Conservation (phyloP, 2,329 filamentous ascomycete species). For the Colletotrichum chrysophilum region DNA sequence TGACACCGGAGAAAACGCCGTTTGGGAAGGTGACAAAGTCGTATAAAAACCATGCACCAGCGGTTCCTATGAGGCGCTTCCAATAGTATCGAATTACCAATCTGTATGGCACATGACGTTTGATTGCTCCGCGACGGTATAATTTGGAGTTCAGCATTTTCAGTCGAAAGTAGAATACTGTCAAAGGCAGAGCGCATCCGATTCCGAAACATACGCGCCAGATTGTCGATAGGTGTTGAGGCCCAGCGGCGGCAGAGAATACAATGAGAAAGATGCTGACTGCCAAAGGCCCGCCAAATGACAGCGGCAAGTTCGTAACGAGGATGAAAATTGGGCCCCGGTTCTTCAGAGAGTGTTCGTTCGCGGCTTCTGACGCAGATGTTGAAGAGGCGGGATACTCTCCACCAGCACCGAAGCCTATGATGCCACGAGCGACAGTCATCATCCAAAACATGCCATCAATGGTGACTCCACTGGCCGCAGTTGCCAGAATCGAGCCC, state of each 20-base stretch:
- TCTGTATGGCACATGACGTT: conserved; percentile 52
- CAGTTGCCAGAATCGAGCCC: conserved; percentile 51
- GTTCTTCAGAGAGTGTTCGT: conserved; percentile 44
- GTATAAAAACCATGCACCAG: conserved; percentile 61
- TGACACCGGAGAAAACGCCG: conserved; percentile 49
- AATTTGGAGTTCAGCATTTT: conserved; percentile 57
- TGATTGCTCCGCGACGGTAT: conserved; percentile 58
- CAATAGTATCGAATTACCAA: conserved; percentile 59
- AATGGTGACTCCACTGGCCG: conserved; percentile 47
- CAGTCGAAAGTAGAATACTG: conserved; percentile 61
- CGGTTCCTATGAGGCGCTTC: conserved; percentile 57
- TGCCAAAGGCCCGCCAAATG: conserved; percentile 38
- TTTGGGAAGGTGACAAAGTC: conserved; percentile 54
- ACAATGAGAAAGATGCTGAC: conserved; percentile 53
- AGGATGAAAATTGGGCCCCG: conserved; percentile 49
- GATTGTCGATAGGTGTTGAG: conserved; percentile 41
- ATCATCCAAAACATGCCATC: conserved; percentile 59
- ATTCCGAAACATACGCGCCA: conserved; percentile 56
- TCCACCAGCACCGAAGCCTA: conserved; percentile 50
- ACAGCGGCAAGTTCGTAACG: conserved; percentile 44
- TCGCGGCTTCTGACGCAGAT: conserved; percentile 51
- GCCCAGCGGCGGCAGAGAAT: conserved; percentile 37
- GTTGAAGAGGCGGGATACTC: conserved; percentile 54
- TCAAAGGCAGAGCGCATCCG: conserved; percentile 53
- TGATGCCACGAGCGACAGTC: conserved; percentile 52